Evolutionary conservation across 2,329 filamentous ascomycete species (phyloP).

Genomic region (Trichoderma sp.): DNA sequence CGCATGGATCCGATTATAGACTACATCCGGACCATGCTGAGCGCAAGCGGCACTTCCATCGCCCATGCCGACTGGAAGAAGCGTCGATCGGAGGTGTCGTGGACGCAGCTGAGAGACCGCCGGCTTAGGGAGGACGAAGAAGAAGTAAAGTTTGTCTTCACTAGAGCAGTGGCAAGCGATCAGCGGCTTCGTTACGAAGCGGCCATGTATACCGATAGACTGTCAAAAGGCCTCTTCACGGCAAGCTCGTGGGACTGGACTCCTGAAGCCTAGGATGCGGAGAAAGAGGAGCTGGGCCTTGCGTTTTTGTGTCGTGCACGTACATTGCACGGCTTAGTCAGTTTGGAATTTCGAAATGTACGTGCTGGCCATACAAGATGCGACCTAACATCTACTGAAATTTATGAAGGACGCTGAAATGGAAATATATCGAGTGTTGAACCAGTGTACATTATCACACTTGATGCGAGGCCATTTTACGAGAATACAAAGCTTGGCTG

Average conservation of each 20-base stretch:
- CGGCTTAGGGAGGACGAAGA: slow-evolving; percentile 27
- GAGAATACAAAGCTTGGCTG: neutral
- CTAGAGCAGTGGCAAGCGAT: slow-evolving; percentile 52
- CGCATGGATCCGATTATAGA: slow-evolving; percentile 67
- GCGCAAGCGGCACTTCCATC: slow-evolving; percentile 48
- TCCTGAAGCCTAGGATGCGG: slow-evolving; percentile 42
- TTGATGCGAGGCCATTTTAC: neutral
- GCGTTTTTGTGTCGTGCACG: neutral
- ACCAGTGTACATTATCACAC: slow-evolving; percentile 4
- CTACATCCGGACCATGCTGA: slow-evolving; percentile 60
- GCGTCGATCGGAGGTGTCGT: slow-evolving; percentile 43
- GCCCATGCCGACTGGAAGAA: slow-evolving; percentile 50
- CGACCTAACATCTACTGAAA: neutral
- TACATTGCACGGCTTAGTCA: neutral
- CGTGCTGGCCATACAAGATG: neutral
- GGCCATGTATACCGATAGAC: slow-evolving; percentile 51
- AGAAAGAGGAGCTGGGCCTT: neutral
- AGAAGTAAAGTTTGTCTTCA: slow-evolving; percentile 49
- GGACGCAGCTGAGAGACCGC: slow-evolving; percentile 36
- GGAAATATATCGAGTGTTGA: neutral
- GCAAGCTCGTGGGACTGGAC: slow-evolving; percentile 63
- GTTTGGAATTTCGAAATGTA: neutral
- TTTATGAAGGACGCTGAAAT: neutral
- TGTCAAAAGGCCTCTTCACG: slow-evolving; percentile 57
- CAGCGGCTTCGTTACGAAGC: slow-evolving; percentile 53